Base-by-base conservation (phyloP, 2,329 filamentous ascomycete species). In the Metarhizium humberi region DNA sequence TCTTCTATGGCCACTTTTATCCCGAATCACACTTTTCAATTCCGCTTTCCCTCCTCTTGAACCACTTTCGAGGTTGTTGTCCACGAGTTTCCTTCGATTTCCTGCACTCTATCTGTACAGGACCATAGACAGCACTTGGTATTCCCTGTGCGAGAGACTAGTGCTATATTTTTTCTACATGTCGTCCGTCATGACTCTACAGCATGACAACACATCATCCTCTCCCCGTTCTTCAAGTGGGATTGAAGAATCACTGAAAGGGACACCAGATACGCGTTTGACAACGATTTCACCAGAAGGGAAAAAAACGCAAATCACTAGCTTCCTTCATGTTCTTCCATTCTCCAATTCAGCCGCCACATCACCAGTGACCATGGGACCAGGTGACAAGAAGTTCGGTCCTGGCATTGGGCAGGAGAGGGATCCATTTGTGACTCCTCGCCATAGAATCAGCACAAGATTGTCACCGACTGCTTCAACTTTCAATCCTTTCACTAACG, bases 271-370 rank as follows among this genome's bases (percentile, higher is more conserved):
- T 56, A 86, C 84, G 7, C 79, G 78, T 51, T 60, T 85, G 46
- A 85, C 84, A 5, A 71, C 78, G 6, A 86, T 87, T 64, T 87
- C 84, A 4, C 83, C 84, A 0, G 79, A 82, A 16, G 80, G 82
- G 45, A 55, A 69, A 77, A 75, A 20, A 67, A 69, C 16, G 72
- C 71, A 56, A 60, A 67, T 18, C 59, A 70, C 16, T 69, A 71
- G 32, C 62, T 66, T 8, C 61, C 73, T 43, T 64, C 60, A 45
- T 57, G 66, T 13, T 63, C 62, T 36, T 56, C 65, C 20, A 62
- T 68, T n/a, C 69, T 71, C 11, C 60, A 36, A 36, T 34, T 13
- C 51, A 42, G 42, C 14, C 29, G 40, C 50, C 8, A 34, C 61
- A 25, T 57, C 62, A 25, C 58, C 66, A 34, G 61, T 64, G 18